phyloP scores from a whole-genome alignment of 371 early-diverging fungal species.

The Mucor saturninus region DNA sequence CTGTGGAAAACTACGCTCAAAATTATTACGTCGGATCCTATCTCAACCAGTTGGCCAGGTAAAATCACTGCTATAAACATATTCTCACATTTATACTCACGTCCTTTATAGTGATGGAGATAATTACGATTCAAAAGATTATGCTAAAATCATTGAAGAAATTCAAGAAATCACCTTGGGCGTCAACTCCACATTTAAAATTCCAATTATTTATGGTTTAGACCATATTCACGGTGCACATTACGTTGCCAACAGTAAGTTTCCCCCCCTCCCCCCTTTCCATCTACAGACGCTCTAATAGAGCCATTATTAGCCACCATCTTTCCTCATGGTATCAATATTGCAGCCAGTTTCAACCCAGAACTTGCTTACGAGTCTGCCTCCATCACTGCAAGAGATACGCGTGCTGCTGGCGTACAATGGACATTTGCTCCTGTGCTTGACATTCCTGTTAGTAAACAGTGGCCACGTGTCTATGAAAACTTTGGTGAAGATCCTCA shows the following conservation, averaged over 20 bases:
- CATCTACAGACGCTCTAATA: neutral
- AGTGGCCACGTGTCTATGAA: constrained; percentile 75
- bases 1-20: constrained; percentile 52
- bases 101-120: constrained; percentile 22
- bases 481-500: constrained; percentile 65
- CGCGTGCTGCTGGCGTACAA: constrained; percentile 47
- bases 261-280: no score
- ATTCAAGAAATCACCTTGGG: constrained; percentile 42
- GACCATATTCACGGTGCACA: constrained; percentile 75
- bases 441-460: constrained; percentile 68
- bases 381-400: constrained; percentile 53
- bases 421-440: constrained; percentile 69
- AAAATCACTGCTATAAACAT: neutral
- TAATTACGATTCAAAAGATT: constrained; percentile 32
- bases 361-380: constrained; percentile 52
- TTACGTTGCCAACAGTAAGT: constrained; percentile 56
- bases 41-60: constrained; percentile 41
- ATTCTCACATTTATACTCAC: neutral
- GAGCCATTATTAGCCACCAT: constrained; percentile 43
- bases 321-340: constrained; percentile 58
- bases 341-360: constrained; percentile 60
- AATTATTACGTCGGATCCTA: constrained; percentile 45
- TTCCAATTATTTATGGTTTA: constrained; percentile 54
- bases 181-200: constrained; percentile 36
- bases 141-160: constrained; percentile 35